Evolutionary conservation across 1,139 yeast species (phyloP).

Genomic region (Debaryomyces sp.): DNA sequence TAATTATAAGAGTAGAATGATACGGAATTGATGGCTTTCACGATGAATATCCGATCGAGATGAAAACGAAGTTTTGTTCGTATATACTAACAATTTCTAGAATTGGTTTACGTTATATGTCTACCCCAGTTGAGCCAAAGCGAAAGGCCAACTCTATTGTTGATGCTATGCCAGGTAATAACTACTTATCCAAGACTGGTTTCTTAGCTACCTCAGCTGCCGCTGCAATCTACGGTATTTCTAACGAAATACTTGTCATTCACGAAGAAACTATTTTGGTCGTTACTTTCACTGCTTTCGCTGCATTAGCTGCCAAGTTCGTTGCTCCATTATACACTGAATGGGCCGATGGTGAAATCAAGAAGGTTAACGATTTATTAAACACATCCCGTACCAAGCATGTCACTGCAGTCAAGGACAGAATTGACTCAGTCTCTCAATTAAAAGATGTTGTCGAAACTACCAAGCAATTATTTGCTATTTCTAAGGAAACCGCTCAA

Average conservation of each 20-base stretch:
- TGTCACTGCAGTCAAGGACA: slow-evolving; percentile 87
- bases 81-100: slow-evolving; percentile 32
- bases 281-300: slow-evolving; percentile 76
- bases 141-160: slow-evolving; percentile 87
- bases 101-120: slow-evolving; percentile 65
- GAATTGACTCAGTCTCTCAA: slow-evolving; percentile 86
- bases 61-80: neutral
- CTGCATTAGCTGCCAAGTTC: slow-evolving; percentile 77
- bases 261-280: slow-evolving; percentile 93
- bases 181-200: slow-evolving; percentile 87
- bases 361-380: slow-evolving; percentile 77
- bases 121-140: slow-evolving; percentile 81
- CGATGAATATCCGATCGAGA: neutral
- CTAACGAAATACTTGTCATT: slow-evolving; percentile 88
- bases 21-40: neutral
- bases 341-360: slow-evolving; percentile 91
- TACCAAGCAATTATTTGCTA: slow-evolving; percentile 88
- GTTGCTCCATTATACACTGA: slow-evolving; percentile 94
- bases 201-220: slow-evolving; percentile 94
- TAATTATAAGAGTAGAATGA: neutral
- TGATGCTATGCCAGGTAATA: slow-evolving; percentile 93
- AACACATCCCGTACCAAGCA: slow-evolving; percentile 90
- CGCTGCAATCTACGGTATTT: slow-evolving; percentile 90
- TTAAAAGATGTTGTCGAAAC: slow-evolving; percentile 90
- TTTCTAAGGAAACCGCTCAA: slow-evolving; percentile 95